Evolutionary conservation across 1,284 basidiomycete species (phyloP), one percentile per base, ranked within the genome.

Genomic region (Testicularia cyperi): DNA sequence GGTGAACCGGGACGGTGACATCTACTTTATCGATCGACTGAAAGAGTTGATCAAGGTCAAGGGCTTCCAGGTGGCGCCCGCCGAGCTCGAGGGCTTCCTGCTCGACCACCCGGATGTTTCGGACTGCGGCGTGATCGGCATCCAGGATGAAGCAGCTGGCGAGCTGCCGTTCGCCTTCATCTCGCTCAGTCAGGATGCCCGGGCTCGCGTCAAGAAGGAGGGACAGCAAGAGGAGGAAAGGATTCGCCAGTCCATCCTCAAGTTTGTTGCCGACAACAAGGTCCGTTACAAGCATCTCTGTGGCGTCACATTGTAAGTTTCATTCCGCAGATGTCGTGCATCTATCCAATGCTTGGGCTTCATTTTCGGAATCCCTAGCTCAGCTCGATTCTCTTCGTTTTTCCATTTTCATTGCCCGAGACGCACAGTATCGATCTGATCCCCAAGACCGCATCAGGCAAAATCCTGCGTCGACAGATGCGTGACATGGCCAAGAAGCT

Each of bases 141-240:
- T 89, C 3, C 82, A 82, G 0, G 86, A 91, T 68, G 87, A 89
- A 13, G 87, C 85, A 61, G 86, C 83, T 36, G 88, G 88, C 26
- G 88, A 91, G 43, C 45, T 88, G 4, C 88, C 89, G 0, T 73
- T 86, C 33, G 87, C 86, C 0, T 89, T 83, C 66, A 79, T 89
- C n/a, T 83, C 85, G 2, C 80, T 84, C 8, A 79, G 79, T 39
- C 72, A 79, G 3, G 74, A 78, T 5, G 81, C 82, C 0, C 72
- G 74, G 15, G 75, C 77, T 38, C 79, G 80, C 14, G 75, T 81
- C 78, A 12, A 77, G 65, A 3, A 77, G 78, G n/a, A 73, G 72
- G 53, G 73, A 82, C 27, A 85, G 8, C 26, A 49, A 7, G 35
- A 56, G 13, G 58, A 65, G 26, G 55, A 36, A 6, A 44, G 29